phyloP scores from a whole-genome alignment of 2,329 filamentous ascomycete species.

The Pseudogymnoascus sp. region DNA sequence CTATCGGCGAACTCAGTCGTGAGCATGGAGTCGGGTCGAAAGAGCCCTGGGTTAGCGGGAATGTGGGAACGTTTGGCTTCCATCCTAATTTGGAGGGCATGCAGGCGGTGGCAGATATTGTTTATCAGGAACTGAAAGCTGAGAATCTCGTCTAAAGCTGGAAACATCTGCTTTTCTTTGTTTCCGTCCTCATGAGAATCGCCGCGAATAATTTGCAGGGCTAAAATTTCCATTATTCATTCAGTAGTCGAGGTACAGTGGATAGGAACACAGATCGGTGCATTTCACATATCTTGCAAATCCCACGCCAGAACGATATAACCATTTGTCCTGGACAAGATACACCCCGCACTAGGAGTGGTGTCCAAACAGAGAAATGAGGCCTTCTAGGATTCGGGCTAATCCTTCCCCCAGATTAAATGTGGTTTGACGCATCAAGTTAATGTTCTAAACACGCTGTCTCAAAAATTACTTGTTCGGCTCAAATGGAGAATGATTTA shows the following conservation, averaged over 20 bases:
- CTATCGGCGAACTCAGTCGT: background rate
- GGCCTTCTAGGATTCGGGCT: background rate
- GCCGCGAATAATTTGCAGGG: background rate
- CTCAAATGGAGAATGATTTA: background rate
- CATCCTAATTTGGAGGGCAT: background rate
- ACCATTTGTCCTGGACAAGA: no score
- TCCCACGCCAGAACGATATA: no score
- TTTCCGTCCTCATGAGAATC: background rate
- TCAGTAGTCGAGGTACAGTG: no score
- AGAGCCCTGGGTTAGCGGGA: background rate
- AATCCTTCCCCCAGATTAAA: background rate
- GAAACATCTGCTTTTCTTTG: background rate
- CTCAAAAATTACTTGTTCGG: background rate
- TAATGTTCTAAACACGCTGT: background rate
- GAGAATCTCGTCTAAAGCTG: background rate
- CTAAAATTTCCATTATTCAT: no score
- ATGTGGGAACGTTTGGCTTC: background rate
- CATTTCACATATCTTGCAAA: no score
- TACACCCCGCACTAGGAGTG: background rate
- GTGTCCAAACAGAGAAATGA: background rate
- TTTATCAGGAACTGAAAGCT: background rate
- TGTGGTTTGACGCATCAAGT: background rate
- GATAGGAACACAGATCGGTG: no score
- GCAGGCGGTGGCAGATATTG: background rate
- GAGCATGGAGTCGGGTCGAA: background rate